Base-by-base conservation (phyloP, 208 protist genomes). In the Acanthamoeba pearcei region DNA sequence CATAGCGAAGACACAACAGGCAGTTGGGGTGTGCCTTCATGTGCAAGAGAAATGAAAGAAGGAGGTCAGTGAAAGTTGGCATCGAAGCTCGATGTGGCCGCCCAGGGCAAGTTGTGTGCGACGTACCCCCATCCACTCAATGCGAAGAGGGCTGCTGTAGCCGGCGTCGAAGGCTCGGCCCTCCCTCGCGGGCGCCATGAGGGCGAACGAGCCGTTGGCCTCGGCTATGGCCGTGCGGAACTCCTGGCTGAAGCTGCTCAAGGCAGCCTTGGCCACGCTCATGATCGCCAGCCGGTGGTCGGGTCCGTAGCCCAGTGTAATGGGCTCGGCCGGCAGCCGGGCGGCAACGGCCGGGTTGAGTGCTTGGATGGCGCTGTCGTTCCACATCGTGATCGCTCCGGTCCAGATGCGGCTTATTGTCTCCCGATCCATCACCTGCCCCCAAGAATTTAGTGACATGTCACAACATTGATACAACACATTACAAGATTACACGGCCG, bases 401-500 rank as follows among this genome's bases (percentile, higher is more conserved):
- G 74, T 29, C 35, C 38, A 82, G 29, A 82, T 51, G 74, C 32
- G 74, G 74, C 74, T 17, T 13, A 82, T 12, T 13, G 83, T 90
- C 83, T 90, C 29, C 15, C 83, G 0, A 32, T 90, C 51, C 49
- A 90, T 4, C 55, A 90, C 80, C 80, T 88, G 42, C 70, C 1
- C 51, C 51, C 51, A 55, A 12, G 51, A 55, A 55, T 12, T 13
- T 13, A 55, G 51, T 55, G 51, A 55, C 51, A 55, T n/a, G n/a
- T 38, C 38, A 42, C 3, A 42, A 42, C 38, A 42, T 42, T 42
- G 38, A 42, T 2, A 42, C 3, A 5, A 42, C 38, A 42, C 38
- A 42, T 42, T 22, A n/a, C 1, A 42, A 5, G 1, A 42, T 42
- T 42, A 42, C 38, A 5, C 3, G 3, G 38, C 38, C 38, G 38